A percentile compares a stretch with the other conserved stretches of the same genome.
phyloP scores from a whole-genome alignment of 306 rosid species.

The Abrus precatorius region DNA sequence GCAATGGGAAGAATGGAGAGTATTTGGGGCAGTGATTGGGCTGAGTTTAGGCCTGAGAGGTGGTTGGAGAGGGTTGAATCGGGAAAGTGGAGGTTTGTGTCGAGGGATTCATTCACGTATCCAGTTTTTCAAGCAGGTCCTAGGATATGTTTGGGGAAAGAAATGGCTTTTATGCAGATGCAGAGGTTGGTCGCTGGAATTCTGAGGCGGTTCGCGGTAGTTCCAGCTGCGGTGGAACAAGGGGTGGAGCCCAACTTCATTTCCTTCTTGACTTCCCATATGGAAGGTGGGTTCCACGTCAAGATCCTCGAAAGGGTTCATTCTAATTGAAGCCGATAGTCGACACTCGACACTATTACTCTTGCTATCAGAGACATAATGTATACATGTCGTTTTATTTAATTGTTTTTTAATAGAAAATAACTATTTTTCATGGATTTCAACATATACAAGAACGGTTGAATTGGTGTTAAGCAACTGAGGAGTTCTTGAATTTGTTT shows the following conservation, averaged over 20 bases:
- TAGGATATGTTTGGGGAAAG: slow-evolving; percentile 81
- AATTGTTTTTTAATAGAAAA: no score
- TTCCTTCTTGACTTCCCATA: slow-evolving; percentile 57
- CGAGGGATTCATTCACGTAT: slow-evolving; percentile 58
- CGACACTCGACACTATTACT: no score
- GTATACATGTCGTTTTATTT: no score
- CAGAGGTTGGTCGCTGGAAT: slow-evolving; percentile 69
- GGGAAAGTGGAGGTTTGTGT: slow-evolving; percentile 62
- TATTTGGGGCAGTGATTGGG: slow-evolving; percentile 81
- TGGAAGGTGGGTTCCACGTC: slow-evolving; percentile 64
- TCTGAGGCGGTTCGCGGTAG: slow-evolving; percentile 64
- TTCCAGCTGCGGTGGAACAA: slow-evolving; percentile 38
- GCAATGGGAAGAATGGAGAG: slow-evolving; percentile 73
- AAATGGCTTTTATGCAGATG: slow-evolving; percentile 94
- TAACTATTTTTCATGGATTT: no score
- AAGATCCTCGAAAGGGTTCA: neutral
- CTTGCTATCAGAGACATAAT: no score
- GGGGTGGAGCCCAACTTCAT: slow-evolving; percentile 54
- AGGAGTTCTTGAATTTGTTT: no score
- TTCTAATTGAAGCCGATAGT: neutral
- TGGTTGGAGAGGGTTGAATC: slow-evolving; percentile 57
- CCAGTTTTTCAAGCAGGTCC: slow-evolving; percentile 93
- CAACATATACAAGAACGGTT: no score
- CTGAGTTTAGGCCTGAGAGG: slow-evolving; percentile 71
- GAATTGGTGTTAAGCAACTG: no score